These are phyloP conservation scores for Scolecobasidium constrictum DNA, from an alignment of 2,329 filamentous ascomycete species.

Conservation along the genomic window DNA sequence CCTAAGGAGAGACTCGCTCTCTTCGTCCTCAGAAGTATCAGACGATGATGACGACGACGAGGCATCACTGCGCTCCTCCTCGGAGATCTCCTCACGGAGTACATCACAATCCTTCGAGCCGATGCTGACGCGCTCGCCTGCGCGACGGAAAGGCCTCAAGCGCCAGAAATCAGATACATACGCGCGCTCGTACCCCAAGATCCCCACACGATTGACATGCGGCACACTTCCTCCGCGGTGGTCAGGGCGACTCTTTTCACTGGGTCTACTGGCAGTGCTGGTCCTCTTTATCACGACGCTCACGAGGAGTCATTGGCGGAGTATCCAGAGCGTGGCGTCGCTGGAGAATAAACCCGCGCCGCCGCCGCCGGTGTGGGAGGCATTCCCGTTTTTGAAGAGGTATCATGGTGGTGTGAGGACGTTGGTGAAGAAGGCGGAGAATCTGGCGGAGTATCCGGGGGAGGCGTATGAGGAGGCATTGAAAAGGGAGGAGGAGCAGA, in stretches of 20 bases:
- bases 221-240: slow-evolving; percentile 49
- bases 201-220: slow-evolving; percentile 1
- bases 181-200: background rate
- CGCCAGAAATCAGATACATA: background rate
- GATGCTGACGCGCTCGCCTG: slow-evolving; percentile 25
- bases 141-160: slow-evolving; percentile 9
- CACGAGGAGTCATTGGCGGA: slow-evolving; percentile 60
- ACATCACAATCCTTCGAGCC: slow-evolving; percentile 27
- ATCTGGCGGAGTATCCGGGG: slow-evolving; percentile 71
- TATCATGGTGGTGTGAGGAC: slow-evolving; percentile 83
- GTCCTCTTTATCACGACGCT: slow-evolving; percentile 68
- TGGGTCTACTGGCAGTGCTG: slow-evolving; percentile 57
- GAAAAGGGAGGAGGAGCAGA: slow-evolving; percentile 28
- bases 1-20: background rate
- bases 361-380: slow-evolving; percentile 70
- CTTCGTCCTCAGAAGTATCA: background rate
- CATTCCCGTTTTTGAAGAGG: slow-evolving; percentile 71
- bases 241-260: slow-evolving; percentile 65
- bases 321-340: slow-evolving; percentile 47
- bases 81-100: slow-evolving; percentile 45
- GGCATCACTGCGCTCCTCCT: slow-evolving; percentile 31
- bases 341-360: slow-evolving; percentile 49
- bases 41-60: slow-evolving; percentile 22
- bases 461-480: slow-evolving; percentile 47
- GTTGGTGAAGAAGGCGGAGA: slow-evolving; percentile 53